A percentile compares a stretch with the other conserved stretches of the same genome.
Evolutionary conservation across 495 filamentous ascomycete genomes (phyloP).

Genomic region (Bacidia gigantensis): DNA sequence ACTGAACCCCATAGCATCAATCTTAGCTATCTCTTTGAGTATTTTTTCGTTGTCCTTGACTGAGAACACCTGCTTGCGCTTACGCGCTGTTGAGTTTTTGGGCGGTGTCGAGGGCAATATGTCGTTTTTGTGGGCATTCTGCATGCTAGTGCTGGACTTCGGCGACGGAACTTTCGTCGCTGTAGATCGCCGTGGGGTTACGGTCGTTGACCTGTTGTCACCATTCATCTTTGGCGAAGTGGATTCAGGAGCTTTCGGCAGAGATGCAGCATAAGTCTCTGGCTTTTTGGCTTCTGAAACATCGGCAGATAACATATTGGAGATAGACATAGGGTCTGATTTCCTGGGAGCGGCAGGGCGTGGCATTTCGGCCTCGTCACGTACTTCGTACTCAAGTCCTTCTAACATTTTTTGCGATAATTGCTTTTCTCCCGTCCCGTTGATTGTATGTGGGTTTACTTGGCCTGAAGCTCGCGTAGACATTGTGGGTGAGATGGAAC

Average conservation of each 20-base stretch:
- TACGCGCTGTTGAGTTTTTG: constrained; percentile 33
- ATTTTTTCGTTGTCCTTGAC: constrained; percentile 58
- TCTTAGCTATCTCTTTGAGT: constrained; percentile 44
- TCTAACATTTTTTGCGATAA: constrained; percentile 21
- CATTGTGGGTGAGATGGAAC: constrained; percentile 27
- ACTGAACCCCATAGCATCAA: constrained; percentile 53
- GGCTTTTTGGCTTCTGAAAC: constrained; percentile 39
- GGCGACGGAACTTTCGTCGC: constrained; percentile 8
- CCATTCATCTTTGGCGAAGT: constrained; percentile 8
- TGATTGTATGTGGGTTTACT: constrained; percentile 7
- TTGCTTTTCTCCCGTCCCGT: constrained; percentile 10
- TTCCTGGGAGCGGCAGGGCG: constrained; percentile 43
- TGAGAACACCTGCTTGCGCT: constrained; percentile 23
- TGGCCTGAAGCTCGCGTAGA: constrained; percentile 13
- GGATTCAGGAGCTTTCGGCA: constrained; percentile 11
- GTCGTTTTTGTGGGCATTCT: constrained; percentile 29
- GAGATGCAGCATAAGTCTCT: constrained; percentile 12
- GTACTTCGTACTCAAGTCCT: constrained; percentile 26
- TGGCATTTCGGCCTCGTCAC: constrained; percentile 22
- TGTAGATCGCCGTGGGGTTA: constrained; percentile 19
- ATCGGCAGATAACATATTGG: constrained; percentile 70
- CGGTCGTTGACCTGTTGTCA: constrained; percentile 16
- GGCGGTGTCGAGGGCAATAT: constrained; percentile 31
- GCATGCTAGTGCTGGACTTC: constrained; percentile 28
- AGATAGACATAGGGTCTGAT: constrained; percentile 80